phyloP scores from a whole-genome alignment of 208 protist genomes.

The Acanthamoeba castellanii region DNA sequence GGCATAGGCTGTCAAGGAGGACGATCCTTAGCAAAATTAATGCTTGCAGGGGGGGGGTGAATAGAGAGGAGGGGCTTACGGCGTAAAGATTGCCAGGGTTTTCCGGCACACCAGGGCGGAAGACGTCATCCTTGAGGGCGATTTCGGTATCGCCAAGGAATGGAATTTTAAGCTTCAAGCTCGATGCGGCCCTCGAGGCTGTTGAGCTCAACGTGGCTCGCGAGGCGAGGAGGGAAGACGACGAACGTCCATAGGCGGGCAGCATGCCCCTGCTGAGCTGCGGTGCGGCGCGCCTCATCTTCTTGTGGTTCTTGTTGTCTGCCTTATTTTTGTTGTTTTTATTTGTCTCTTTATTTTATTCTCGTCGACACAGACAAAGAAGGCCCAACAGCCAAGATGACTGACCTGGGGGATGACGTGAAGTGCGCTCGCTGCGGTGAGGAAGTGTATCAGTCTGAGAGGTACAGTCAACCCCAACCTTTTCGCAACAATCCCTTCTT shows the following conservation, averaged over 20 bases:
- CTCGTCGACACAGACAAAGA: neutral
- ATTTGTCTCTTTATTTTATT: too few relatives aligned
- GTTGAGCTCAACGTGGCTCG: neutral
- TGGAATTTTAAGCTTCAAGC: constrained; percentile 11
- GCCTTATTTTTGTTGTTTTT: neutral
- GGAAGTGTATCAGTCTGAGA: neutral
- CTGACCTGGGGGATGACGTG: neutral
- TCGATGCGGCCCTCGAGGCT: neutral
- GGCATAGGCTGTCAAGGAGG: neutral
- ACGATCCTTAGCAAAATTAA: neutral
- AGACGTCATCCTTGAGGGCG: constrained; percentile 1
- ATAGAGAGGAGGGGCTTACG: neutral
- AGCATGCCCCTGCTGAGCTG: neutral
- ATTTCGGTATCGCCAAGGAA: constrained; percentile 32
- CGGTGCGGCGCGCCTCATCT: neutral
- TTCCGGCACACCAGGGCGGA: constrained; percentile 44
- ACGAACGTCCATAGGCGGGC: neutral
- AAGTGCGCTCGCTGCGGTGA: neutral
- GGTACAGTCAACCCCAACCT: neutral
- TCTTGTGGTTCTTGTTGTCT: neutral
- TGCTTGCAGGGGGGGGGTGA: neutral
- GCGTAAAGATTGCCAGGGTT: constrained; percentile 36
- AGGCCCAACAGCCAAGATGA: neutral
- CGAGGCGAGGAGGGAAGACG: neutral
- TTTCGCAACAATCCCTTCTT: neutral